Conservation (phyloP, 768 basidiomycete species). For the Rhizopogon roseolus region DNA sequence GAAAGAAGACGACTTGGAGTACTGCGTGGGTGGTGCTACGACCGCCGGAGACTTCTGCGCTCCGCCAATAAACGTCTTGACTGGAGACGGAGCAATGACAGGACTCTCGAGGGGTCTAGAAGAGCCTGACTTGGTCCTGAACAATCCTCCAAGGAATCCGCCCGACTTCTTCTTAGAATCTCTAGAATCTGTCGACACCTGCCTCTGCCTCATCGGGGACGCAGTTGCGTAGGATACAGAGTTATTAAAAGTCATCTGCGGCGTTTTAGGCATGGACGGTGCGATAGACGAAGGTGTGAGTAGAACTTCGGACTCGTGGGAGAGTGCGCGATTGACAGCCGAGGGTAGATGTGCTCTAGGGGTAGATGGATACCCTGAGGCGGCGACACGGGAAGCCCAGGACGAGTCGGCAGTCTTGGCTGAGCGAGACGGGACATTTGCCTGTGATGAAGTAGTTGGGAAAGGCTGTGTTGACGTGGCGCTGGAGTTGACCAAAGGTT, state of each 20-base stretch:
- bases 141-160: slow-evolving; percentile 23
- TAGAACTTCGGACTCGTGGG: slow-evolving; percentile 49
- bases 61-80: slow-evolving; percentile 18
- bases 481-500: slow-evolving; percentile 19
- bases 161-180: slow-evolving; percentile 27
- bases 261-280: slow-evolving; percentile 38
- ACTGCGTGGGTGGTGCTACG: not conserved
- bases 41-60: slow-evolving; percentile 8
- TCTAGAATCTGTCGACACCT: slow-evolving; percentile 26
- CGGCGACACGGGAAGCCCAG: slow-evolving; percentile 21
- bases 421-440: not conserved
- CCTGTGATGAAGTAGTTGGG: slow-evolving; percentile 17
- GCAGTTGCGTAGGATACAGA: slow-evolving; percentile 5
- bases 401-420: not conserved
- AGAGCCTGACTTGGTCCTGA: slow-evolving; percentile 27
- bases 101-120: slow-evolving; percentile 22
- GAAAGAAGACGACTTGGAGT: slow-evolving; percentile 10
- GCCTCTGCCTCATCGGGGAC: slow-evolving; percentile 17
- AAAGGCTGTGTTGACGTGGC: slow-evolving; percentile 23
- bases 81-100: slow-evolving; percentile 11
- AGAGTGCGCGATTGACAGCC: slow-evolving; percentile 30
- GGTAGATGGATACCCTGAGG: slow-evolving; percentile 26
- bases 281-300: slow-evolving; percentile 65
- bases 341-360: slow-evolving; percentile 21
- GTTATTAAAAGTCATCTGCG: not conserved